phyloP scores from a whole-genome alignment of 1,139 yeast genomes.

The Yamadazyma blattariae region DNA sequence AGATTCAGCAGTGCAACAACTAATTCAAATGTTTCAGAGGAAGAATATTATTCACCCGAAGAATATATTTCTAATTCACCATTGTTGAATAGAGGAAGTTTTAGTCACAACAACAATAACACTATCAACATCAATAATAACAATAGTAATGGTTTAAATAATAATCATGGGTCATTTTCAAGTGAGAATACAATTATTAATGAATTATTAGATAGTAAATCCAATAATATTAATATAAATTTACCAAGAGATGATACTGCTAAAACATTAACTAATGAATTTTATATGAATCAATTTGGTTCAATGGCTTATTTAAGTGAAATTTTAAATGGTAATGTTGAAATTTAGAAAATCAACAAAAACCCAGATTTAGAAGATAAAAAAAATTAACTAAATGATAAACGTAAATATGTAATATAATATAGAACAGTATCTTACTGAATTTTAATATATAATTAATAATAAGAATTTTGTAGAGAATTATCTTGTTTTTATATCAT shows the following conservation, averaged over 20 bases:
- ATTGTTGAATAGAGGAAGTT: not conserved
- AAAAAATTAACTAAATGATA: no score
- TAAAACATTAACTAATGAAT: conserved; percentile 7
- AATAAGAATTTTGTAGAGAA: not conserved
- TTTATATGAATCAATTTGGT: conserved; percentile 20
- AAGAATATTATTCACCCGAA: conserved; percentile 32
- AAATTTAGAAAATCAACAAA: conserved; percentile 7
- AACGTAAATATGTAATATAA: no score
- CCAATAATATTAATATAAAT: not conserved
- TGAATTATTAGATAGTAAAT: conserved; percentile 13
- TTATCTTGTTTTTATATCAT: no score
- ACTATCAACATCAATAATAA: no score
- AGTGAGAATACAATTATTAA: conserved; percentile 35
- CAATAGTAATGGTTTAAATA: no score
- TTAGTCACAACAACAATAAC: no score
- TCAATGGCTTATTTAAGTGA: conserved; percentile 36
- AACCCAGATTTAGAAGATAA: no score
- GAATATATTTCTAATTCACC: conserved; percentile 16
- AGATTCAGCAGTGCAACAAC: conserved; percentile 11
- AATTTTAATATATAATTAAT: not conserved
- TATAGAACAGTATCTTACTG: no score
- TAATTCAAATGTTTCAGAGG: conserved; percentile 19
- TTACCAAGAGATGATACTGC: conserved; percentile 7
- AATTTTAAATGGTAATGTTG: conserved; percentile 27
- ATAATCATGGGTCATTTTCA: conserved; percentile 20